Evolutionary conservation across 768 basidiomycete genomes (phyloP).

Genomic region (Vishniacozyma victoriae): DNA sequence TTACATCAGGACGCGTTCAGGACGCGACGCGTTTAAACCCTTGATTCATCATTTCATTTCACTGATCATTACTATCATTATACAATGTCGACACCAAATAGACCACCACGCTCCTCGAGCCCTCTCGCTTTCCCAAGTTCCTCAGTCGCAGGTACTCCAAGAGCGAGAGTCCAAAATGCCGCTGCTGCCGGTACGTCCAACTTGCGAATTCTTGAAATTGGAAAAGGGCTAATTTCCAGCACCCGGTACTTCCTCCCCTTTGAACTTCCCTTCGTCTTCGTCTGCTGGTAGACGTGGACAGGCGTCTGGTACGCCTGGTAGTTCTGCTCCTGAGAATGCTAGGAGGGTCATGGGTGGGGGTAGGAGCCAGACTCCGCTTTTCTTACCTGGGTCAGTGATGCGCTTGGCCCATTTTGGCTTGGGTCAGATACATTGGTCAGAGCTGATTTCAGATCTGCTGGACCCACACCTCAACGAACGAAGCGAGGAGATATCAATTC

Average conservation of each 20-base stretch:
- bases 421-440: neutral
- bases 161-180: no score
- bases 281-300: slow-evolving; percentile 19
- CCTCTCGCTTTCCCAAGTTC: slow-evolving; percentile 48
- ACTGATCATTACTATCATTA: neutral
- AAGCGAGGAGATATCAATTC: slow-evolving; percentile 89
- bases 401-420: neutral
- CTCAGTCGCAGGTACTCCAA: slow-evolving; percentile 40
- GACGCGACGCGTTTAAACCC: neutral
- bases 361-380: slow-evolving; percentile 45
- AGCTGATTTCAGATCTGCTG: slow-evolving; percentile 39
- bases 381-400: slow-evolving; percentile 49
- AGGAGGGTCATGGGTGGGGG: slow-evolving; percentile 8
- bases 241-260: slow-evolving; percentile 28
- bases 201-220: no score
- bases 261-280: slow-evolving; percentile 34
- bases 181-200: no score
- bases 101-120: slow-evolving; percentile 35
- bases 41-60: neutral
- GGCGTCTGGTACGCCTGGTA: slow-evolving; percentile 8
- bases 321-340: slow-evolving; percentile 6
- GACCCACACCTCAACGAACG: slow-evolving; percentile 62
- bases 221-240: slow-evolving; percentile 4
- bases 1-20: neutral
- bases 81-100: slow-evolving; percentile 31